phyloP scores from a whole-genome alignment of 2,329 filamentous ascomycete species.

The Pseudogymnoascus sp. region DNA sequence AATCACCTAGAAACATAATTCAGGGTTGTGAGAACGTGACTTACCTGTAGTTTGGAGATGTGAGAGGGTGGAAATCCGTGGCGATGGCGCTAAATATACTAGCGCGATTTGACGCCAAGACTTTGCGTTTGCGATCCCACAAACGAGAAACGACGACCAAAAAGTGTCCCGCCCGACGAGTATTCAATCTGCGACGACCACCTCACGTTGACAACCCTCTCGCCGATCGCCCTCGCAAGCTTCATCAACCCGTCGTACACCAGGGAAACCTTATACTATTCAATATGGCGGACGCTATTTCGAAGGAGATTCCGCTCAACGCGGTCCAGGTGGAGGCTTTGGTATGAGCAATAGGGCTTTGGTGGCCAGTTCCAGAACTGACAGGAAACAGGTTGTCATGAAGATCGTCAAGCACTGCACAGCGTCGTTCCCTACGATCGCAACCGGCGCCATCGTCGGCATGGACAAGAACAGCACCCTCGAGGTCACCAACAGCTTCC shows the following conservation, averaged over 20 bases:
- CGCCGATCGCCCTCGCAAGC: background rate
- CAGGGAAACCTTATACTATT: slow-evolving; percentile 9
- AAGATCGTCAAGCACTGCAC: slow-evolving; percentile 97
- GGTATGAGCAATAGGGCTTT: slow-evolving; percentile 48
- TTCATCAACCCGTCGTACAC: slow-evolving; percentile 2
- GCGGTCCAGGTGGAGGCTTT: slow-evolving; percentile 91
- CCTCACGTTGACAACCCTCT: background rate
- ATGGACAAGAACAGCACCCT: slow-evolving; percentile 79
- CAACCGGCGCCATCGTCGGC: slow-evolving; percentile 84
- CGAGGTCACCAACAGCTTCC: slow-evolving; percentile 90
- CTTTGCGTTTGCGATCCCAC: slow-evolving; percentile 6
- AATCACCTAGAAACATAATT: background rate
- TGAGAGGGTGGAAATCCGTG: background rate
- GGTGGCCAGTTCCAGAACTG: slow-evolving; percentile 21
- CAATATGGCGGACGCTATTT: slow-evolving; percentile 48
- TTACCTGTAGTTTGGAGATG: background rate
- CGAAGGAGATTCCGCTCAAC: slow-evolving; percentile 66
- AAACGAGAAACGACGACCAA: slow-evolving; percentile 5
- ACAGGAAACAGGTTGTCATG: slow-evolving; percentile 67
- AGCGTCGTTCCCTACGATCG: slow-evolving; percentile 75
- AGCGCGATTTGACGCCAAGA: slow-evolving; percentile 7
- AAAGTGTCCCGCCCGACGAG: slow-evolving; percentile 8
- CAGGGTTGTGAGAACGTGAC: background rate
- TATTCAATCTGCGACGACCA: slow-evolving; percentile 5
- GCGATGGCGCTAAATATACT: slow-evolving; percentile 6